Base-by-base conservation (phyloP, 805 yeast species). In the Candida cerambycidarum region DNA sequence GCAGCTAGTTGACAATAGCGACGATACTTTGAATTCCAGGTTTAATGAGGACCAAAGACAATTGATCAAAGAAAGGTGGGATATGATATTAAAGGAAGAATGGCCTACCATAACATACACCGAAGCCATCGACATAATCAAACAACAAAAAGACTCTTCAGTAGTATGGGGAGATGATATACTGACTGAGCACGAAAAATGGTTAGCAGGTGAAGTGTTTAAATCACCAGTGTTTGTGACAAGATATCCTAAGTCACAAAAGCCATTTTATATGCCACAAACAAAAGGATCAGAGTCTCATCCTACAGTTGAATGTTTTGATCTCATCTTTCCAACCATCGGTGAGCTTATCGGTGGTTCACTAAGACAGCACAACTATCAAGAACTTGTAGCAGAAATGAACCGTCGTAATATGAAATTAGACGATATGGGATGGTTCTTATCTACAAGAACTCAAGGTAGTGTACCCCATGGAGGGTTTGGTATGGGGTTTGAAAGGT, bases 281-380 rank as follows among this genome's bases (percentile, higher is more conserved):
- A 76, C 80, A 15, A 45, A 40, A n/a, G 32, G 39, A 2, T 58
- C 23, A 40, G 52, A 56, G 0, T 58, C 63, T 5, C 45, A 41
- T 11, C 61, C 65, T 0, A 89, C 96, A 0, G 97, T 88, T 2
- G 95, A 86, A 0, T 90, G 98, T 55, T 93, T 81, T 57, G 99
- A 93, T 58, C 71, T 93, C 37, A 64, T 93, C 4, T 78, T 92
- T 14, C 99, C 99, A 0, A 92, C 83, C 14, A 76, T 93, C 43
- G 99, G 98, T 17, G 99, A 93, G 60, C 67, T 93, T 12, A 82
- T 88, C 6, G 99, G 99, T 2, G 99, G 99, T 0, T 89, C 97
- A 0, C 52, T 93, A 46, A 85, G 99, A 62, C 96, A 92, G 55
- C 87, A 86, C 55, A 65, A 77, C 47, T 65, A 76, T 46, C 72